Base-by-base conservation (phyloP, 2,329 filamentous ascomycete species). In the Aquanectria penicillioides region DNA sequence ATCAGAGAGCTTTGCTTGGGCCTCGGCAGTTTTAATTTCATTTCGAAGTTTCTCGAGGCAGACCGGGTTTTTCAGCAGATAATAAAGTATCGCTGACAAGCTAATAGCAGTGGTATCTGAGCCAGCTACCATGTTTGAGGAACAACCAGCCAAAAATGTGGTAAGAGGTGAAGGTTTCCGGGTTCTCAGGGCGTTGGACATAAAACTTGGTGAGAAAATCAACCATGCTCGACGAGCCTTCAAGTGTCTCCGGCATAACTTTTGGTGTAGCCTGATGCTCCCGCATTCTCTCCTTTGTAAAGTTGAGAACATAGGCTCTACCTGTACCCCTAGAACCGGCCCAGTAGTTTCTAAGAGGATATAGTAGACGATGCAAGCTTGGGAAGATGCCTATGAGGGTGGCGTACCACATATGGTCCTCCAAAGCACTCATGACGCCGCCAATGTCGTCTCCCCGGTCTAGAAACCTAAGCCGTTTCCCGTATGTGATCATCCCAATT, bases 401-500 rank as follows among this genome's bases (percentile, higher is more conserved):
- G 0, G 66, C 58, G 26, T 75, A 75, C 4, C 40, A 11, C 5
- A 74, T 20, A 18, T 56, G 34, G 11, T 64, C 52, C 7, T 73
- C 70, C 6, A 76, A 48, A 2, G 64, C 62, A 0, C 25, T 22
- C 11, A 75, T 73, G 0, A 75, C 58, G 3, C 64, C 65, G 1
- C 57, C 65, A 0, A 78, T 55, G 20, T 78, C 76, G 2, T 71
- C 63, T 2, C 76, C 75, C 1, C 53, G 59, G 17, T 78, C 75
- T 2, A 79, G 62, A 25, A 77, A 78, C 1, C 76, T 76, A 13
- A 79, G 65, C 2, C 72, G 68, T 22, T 69, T 70, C 9, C 66
- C 64, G 46, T 69, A 76, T 0, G 76, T 78, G 29, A 78, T 74
- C 20, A 68, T 58, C 0, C 71, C 72, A 23, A 78, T 76, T 2